Conservation (phyloP, 225 moss, liverwort and hornwort genomes). For the Marchantia polymorpha region DNA sequence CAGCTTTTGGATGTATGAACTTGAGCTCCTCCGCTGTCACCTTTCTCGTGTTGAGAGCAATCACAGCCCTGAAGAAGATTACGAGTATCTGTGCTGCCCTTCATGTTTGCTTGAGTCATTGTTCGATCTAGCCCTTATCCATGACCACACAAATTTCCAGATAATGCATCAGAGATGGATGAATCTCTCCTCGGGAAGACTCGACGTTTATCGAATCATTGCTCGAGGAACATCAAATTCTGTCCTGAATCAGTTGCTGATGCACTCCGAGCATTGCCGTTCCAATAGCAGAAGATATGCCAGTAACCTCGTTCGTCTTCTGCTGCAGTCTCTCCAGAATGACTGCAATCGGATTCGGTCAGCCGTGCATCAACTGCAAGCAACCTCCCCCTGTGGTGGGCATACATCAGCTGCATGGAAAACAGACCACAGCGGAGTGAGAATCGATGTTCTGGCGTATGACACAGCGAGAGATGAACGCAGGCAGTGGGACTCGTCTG, state of each 20-base stretch:
- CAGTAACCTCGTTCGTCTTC: neutral
- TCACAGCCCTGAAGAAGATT: slow-evolving; percentile 26
- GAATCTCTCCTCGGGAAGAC: neutral
- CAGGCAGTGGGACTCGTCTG: too few relatives aligned
- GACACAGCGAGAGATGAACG: too few relatives aligned
- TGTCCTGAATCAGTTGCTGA: neutral
- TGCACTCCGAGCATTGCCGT: neutral
- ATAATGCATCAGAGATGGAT: neutral
- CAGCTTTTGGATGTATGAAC: neutral
- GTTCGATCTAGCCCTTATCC: slow-evolving; percentile 1
- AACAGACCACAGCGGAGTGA: neutral
- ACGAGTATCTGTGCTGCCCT: slow-evolving; percentile 24
- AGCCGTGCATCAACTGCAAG: neutral
- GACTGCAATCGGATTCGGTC: neutral
- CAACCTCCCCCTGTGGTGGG: neutral
- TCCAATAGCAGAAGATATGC: neutral
- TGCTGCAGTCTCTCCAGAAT: neutral
- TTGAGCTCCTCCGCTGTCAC: neutral
- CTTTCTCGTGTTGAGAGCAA: slow-evolving; percentile 19
- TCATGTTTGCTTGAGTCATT: slow-evolving; percentile 22
- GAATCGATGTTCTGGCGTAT: neutral
- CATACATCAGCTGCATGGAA: slow-evolving; percentile 5
- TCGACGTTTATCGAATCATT: neutral
- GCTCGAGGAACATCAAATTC: neutral
- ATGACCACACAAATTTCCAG: slow-evolving; percentile 3